Evolutionary conservation across 73 alveolate species (phyloP), one percentile per base, ranked within the genome.

Genomic region (Symbiodinium pilosum): DNA sequence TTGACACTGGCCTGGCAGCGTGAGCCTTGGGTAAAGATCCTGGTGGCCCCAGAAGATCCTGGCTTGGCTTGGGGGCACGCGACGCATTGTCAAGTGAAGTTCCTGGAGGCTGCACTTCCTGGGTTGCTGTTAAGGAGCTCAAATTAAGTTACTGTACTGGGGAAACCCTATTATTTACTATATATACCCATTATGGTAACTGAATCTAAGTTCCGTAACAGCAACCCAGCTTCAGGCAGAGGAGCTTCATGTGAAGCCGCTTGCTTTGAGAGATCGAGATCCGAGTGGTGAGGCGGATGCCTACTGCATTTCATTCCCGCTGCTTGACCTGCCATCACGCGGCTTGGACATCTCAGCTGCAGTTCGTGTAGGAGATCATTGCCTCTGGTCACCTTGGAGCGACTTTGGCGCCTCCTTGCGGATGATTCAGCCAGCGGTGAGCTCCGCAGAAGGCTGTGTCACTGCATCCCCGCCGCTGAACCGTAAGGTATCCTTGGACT

Each of bases 351-450:
- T 24, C 39, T 38, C 77, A 21, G 96, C 96, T 41, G 77, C 96
- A 11, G 9, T 91, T 59, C 96, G 96, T 24, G 51, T 91, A 44
- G 96, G 96, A 5, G 84, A 91, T 30, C 83, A 26, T n/a, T 11
- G 39, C 54, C 51, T 91, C 21, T 91, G 96, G 96, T 91, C 96
- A 38, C 44, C 43, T 40, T 91, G 96, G 96, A 43, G 96, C 77
- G 77, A 64, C 30, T 69, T 51, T 36, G 87, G 88, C 11, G 47
- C 18, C 3, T 6, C 40, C 44, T 30, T 68, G 47, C 36, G 51
- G 36, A 68, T 83, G 24, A 3, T 43, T 3, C 40, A 68, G 81
- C 96, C 96, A 12, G 43, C 75, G 47, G 47, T 91, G 26, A 69
- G 96, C 84, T 91, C 96, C 32, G 30, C 28, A 18, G 88, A 91